Conservation (phyloP, 352 stramenopile species). For the Phytophthora foliorum region DNA sequence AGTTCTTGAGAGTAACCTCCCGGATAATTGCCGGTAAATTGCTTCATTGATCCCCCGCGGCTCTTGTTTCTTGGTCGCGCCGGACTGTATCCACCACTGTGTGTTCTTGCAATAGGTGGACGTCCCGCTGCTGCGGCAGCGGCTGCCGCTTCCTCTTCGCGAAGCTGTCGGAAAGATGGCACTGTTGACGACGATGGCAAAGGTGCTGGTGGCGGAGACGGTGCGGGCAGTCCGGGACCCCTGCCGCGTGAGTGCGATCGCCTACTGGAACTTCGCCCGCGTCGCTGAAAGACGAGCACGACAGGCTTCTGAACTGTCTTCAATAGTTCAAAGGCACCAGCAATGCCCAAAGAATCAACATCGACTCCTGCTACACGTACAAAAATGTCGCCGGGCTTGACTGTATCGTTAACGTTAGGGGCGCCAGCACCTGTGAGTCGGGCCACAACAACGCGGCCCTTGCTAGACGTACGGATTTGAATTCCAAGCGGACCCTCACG, state of each 20-base stretch:
- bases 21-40: constrained; percentile 12
- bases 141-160: constrained; percentile 56
- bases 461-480: constrained; percentile 78
- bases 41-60: constrained; percentile 35
- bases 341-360: constrained; percentile 75
- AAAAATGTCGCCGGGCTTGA: constrained; percentile 79
- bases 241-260: constrained; percentile 26
- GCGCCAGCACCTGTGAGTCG: constrained; percentile 75
- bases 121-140: constrained; percentile 26
- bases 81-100: constrained; percentile 39
- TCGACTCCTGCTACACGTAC: constrained; percentile 78
- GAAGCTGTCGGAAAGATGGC: constrained; percentile 70
- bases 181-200: constrained; percentile 44
- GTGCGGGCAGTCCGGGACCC: constrained; percentile 22
- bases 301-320: constrained; percentile 85
- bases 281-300: constrained; percentile 77
- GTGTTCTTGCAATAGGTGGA: constrained; percentile 33
- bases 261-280: constrained; percentile 26
- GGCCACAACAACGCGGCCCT: constrained; percentile 76
- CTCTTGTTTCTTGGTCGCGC: constrained; percentile 25
- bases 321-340: constrained; percentile 80
- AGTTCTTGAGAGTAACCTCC: constrained; percentile 19
- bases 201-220: constrained; percentile 19
- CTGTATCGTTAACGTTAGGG: constrained; percentile 57
- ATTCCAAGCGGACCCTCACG: constrained; percentile 80